phyloP scores from a whole-genome alignment of 257 asterid genomes.

The Linaria vulgaris region DNA sequence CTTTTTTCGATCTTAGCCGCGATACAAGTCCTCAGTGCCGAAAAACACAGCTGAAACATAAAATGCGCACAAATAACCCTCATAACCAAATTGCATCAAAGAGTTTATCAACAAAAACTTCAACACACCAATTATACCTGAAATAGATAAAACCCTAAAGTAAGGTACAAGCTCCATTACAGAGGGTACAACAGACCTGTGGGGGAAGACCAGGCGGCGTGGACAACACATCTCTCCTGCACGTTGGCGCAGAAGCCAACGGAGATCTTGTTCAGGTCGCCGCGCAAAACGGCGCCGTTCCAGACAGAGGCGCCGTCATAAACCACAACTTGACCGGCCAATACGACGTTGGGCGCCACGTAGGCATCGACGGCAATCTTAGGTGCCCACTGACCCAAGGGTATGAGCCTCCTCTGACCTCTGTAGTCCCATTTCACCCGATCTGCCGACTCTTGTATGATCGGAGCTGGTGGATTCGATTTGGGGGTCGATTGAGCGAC shows the following conservation, averaged over 20 bases:
- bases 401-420: slow-evolving; percentile 78
- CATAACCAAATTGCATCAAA: neutral
- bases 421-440: slow-evolving; percentile 91
- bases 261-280: slow-evolving; percentile 81
- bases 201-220: slow-evolving; percentile 93
- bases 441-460: slow-evolving; percentile 56
- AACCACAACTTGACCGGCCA: slow-evolving; percentile 94
- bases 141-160: neutral
- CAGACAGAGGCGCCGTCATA: slow-evolving; percentile 87
- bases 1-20: neutral
- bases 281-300: slow-evolving; percentile 80
- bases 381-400: slow-evolving; percentile 89
- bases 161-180: slow-evolving; percentile 9
- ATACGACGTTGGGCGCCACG: slow-evolving; percentile 89
- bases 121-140: neutral
- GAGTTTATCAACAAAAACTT: no score
- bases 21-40: no score
- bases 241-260: slow-evolving; percentile 85
- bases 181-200: slow-evolving; percentile 46
- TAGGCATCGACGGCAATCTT: slow-evolving; percentile 88
- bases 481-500: slow-evolving; percentile 32
- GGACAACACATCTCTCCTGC: slow-evolving; percentile 81
- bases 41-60: no score
- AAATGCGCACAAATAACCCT: neutral
- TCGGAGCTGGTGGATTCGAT: slow-evolving; percentile 30